These are phyloP conservation scores for Suhomyces panamericanus DNA, from an alignment of 1,139 yeast genomes.

Conservation along the genomic window DNA sequence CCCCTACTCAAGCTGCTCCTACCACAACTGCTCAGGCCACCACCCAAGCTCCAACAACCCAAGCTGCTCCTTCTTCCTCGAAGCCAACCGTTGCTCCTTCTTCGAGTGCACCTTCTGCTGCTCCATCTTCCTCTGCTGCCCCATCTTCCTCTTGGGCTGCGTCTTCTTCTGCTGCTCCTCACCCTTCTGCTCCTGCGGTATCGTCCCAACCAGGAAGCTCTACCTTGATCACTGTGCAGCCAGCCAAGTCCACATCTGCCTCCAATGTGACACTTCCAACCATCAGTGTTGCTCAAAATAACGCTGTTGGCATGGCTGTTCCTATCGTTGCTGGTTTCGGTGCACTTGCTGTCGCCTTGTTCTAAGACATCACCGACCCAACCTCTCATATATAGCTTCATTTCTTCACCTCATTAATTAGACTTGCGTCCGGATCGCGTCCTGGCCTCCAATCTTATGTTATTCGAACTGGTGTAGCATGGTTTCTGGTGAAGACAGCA, in stretches of 20 bases:
- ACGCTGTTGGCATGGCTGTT: conserved; percentile 21
- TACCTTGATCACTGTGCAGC: conserved; percentile 4
- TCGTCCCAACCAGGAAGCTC: not conserved
- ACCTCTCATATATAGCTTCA: conserved; percentile 2
- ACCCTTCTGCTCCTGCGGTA: conserved; percentile 4
- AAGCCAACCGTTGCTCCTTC: conserved; percentile 6
- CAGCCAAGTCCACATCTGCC: not conserved
- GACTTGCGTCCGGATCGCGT: not conserved
- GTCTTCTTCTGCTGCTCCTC: conserved; percentile 8
- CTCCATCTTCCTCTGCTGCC: not conserved
- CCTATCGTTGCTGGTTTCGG: conserved; percentile 41
- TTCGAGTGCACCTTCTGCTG: conserved; percentile 1
- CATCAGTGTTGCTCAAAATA: conserved; percentile 9
- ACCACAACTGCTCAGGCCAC: conserved; percentile 4
- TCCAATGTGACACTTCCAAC: conserved; percentile 6
- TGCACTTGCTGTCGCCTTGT: conserved; percentile 36
- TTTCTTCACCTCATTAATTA: conserved; percentile 5
- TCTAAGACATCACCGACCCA: conserved; percentile 22
- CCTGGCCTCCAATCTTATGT: not conserved
- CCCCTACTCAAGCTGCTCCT: conserved; percentile 1
- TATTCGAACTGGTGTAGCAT: too few species aligned
- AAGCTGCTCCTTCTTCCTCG: conserved; percentile 7
- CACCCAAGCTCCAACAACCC: conserved; percentile 3
- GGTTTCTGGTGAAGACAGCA: too few species aligned
- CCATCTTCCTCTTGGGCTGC: not conserved